Evolutionary conservation across 495 filamentous ascomycete species (phyloP), one percentile per base, ranked within the genome.

Genomic region (Trichodelitschia bisporula): DNA sequence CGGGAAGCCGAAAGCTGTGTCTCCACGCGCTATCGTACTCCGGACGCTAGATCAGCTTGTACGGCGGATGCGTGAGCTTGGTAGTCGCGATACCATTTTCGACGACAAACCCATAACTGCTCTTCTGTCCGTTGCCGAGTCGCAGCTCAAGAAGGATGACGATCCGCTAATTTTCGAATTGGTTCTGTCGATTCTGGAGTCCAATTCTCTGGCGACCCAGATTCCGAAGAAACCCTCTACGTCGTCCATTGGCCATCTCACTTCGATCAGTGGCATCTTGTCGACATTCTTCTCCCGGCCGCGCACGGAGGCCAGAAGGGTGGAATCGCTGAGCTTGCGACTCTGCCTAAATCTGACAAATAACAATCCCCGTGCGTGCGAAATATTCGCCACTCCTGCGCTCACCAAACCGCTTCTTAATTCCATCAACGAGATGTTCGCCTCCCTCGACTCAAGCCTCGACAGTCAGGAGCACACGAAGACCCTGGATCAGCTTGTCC

Each of bases 291-390:
- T n/a, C n/a, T n/a, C n/a, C n/a, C n/a, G n/a, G n/a, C n/a, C n/a
- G n/a, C n/a, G n/a, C n/a, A n/a, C n/a, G n/a, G n/a, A n/a, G n/a
- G n/a, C n/a, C n/a, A n/a, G n/a, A n/a, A n/a, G n/a, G n/a, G 9
- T 31, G 8, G 29, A 31, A 9, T 18, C 15, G 15, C 18, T 18
- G 12, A 33, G 29, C 1, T 15, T 35, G 28, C 69, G 77, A 32
- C 66, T 95, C 16, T 63, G 71, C 27, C 57, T 93, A 39, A 93
- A 93, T 49, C 54, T 84, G 11, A 86, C 82, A 11, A 92, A 93
- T 51, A 77, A 77, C 40, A 77, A 75, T 33, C 44, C 62, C 1
- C 51, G 53, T 10, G 63, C 76, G 18, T 79, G 75, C 31, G 59
- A 67, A 16, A 41, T 57, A 16, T 75, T 91, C 43, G 62, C 69